A percentile compares a stretch with the other conserved stretches of the same genome.
phyloP scores from a whole-genome alignment of 2,329 filamentous ascomycete species.

The Ophiostoma montium region DNA sequence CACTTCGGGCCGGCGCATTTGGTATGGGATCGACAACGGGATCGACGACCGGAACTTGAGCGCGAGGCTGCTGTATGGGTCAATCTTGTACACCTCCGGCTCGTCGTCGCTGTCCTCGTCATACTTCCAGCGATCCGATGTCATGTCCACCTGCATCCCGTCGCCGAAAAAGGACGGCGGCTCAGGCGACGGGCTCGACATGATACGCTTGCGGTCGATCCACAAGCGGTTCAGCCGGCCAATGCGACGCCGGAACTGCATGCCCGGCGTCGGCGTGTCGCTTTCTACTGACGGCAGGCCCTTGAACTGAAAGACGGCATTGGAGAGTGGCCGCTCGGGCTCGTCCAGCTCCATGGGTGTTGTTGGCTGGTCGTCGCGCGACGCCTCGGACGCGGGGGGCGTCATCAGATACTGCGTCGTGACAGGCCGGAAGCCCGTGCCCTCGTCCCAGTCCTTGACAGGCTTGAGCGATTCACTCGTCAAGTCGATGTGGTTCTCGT shows the following conservation, averaged over 20 bases:
- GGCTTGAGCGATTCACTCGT: slow-evolving; percentile 77
- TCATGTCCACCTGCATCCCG: slow-evolving; percentile 13
- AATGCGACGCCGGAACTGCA: slow-evolving; percentile 68
- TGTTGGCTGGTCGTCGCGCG: slow-evolving; percentile 24
- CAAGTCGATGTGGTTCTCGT: slow-evolving; percentile 75
- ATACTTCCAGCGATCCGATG: slow-evolving; percentile 67
- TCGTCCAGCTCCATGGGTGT: slow-evolving; percentile 43
- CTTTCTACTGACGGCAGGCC: slow-evolving; percentile 18
- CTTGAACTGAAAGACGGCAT: slow-evolving; percentile 32
- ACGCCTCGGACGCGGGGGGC: slow-evolving; percentile 42
- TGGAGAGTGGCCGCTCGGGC: slow-evolving; percentile 17
- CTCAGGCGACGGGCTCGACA: slow-evolving; percentile 37
- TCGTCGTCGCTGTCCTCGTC: slow-evolving; percentile 78
- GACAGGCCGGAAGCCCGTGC: slow-evolving; percentile 54
- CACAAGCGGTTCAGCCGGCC: slow-evolving; percentile 74
- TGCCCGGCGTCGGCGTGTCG: slow-evolving; percentile 21
- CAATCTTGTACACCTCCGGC: slow-evolving; percentile 57
- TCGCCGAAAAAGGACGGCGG: background rate
- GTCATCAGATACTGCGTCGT: slow-evolving; percentile 59
- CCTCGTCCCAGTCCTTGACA: slow-evolving; percentile 47
- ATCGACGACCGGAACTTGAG: slow-evolving; percentile 48
- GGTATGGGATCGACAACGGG: slow-evolving; percentile 25
- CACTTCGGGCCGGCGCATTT: slow-evolving; percentile 10
- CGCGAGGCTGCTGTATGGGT: slow-evolving; percentile 50
- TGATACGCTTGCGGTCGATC: slow-evolving; percentile 64